Conservation (phyloP, 2,329 filamentous ascomycete species). For the Metarhizium sp. region DNA sequence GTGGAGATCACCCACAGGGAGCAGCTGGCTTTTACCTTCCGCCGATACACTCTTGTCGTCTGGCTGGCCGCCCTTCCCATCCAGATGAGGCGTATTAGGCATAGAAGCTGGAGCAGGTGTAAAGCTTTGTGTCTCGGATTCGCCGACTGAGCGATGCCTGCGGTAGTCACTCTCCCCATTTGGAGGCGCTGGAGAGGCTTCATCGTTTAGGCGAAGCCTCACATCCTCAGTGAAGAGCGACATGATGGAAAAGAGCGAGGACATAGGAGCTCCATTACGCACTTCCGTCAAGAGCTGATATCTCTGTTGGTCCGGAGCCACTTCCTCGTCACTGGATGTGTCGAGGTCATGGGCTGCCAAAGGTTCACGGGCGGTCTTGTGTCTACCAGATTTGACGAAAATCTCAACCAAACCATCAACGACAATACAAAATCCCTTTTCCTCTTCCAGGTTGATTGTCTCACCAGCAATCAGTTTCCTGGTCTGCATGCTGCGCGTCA, state of each 20-base stretch:
- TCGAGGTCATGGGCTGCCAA: constrained; percentile 24
- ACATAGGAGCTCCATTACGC: constrained; percentile 97
- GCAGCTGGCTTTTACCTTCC: constrained; percentile 9
- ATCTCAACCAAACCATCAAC: constrained; percentile 96
- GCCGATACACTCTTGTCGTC: constrained; percentile 7
- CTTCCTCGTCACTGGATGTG: constrained; percentile 59
- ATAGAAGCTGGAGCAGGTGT: constrained; percentile 17
- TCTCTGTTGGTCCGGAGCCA: constrained; percentile 60
- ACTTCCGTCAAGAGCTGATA: constrained; percentile 96
- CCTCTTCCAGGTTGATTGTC: constrained; percentile 89
- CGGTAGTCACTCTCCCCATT: constrained; percentile 16
- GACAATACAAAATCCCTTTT: constrained; percentile 95
- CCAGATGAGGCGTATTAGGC: constrained; percentile 30
- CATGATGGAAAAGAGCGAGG: constrained; percentile 93
- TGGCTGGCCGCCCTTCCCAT: constrained; percentile 12
- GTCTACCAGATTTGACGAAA: constrained; percentile 78
- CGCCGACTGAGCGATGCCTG: constrained; percentile 18
- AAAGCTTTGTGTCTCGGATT: constrained; percentile 4
- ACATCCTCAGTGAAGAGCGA: constrained; percentile 96
- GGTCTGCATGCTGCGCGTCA: constrained; percentile 97
- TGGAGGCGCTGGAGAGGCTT: constrained; percentile 24
- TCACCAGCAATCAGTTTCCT: constrained; percentile 92
- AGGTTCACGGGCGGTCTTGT: constrained; percentile 1
- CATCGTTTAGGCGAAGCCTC: constrained; percentile 64
- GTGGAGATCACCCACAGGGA: constrained; percentile 5